These are phyloP conservation scores for Citropsis articulata DNA, from an alignment of 345 rosid genomes.

Conservation along the genomic window DNA sequence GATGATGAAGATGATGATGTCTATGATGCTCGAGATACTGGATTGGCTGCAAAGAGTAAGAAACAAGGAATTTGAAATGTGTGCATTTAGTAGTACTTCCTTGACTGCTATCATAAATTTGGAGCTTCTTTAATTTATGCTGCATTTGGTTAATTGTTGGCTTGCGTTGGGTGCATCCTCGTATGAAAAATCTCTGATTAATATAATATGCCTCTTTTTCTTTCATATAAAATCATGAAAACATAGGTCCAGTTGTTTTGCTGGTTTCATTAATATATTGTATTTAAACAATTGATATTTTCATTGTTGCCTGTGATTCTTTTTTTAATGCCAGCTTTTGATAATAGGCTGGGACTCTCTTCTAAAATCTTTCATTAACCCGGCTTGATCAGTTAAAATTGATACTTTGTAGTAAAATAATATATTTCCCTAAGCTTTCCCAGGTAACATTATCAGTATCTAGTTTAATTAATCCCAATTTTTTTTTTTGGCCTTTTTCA, in stretches of 20 bases:
- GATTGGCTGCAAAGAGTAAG: constrained; percentile 63
- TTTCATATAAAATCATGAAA: not conserved
- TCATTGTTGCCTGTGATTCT: too few species aligned
- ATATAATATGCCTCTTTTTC: not conserved
- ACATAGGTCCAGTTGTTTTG: not conserved
- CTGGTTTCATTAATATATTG: not conserved
- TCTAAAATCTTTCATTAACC: not conserved
- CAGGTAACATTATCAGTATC: not conserved
- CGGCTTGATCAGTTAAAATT: not conserved
- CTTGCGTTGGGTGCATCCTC: not conserved
- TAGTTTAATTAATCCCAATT: not conserved
- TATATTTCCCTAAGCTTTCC: not conserved
- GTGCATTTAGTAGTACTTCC: not conserved
- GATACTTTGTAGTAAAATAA: not conserved
- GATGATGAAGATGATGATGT: constrained; percentile 39
- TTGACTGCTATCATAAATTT: not conserved
- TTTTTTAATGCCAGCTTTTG: too few species aligned
- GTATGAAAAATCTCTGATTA: not conserved
- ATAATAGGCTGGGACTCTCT: not conserved
- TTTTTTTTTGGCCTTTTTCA: not conserved
- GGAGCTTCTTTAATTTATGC: not conserved
- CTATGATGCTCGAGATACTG: constrained; percentile 34
- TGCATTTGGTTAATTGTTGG: not conserved
- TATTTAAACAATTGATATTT: too few species aligned
- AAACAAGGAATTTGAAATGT: not conserved